Evolutionary conservation across 768 basidiomycete species (phyloP), one percentile per base, ranked within the genome.

Genomic region (Boletus huronensis): DNA sequence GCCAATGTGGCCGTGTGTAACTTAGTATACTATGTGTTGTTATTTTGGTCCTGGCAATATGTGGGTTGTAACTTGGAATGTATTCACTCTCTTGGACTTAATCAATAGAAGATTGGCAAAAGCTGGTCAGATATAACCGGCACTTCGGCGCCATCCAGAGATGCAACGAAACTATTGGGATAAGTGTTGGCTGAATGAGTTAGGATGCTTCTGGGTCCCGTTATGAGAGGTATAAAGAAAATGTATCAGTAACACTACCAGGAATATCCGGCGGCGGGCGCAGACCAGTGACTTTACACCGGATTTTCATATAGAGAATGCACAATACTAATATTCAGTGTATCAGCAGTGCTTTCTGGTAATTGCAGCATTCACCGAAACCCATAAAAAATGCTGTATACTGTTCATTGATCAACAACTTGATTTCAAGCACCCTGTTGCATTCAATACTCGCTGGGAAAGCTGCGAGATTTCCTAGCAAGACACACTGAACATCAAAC

Each of bases 11-110:
- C 11, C 7, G 1, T 52, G 26, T 52, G 36, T 55, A 44, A 38
- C 25, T 40, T 57, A 48, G 25, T 49, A 36, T 54, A 53, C 34
- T 13, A n/a, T 36, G 17, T 23, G 35, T 40, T 52, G 35, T 31
- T 48, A 48, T 52, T 50, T 44, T 21, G 8, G 38, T 43, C 17
- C n/a, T 35, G n/a, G 38, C 7, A 11, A 34, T 47, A 28, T 59
- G 36, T 43, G 16, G 14, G 6, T 35, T 50, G 40, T 53, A 52
- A 36, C 25, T 39, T 50, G 25, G 9, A 50, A 50, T 62, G 50
- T 58, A 53, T 10, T 28, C 32, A 14, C 19, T 31, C 19, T 48
- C n/a, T 25, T n/a, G 17, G 17, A 11, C 4, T 13, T 31, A 32
- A 6, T 45, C 36, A 36, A 29, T 17, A 41, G 32, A 51, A 31